phyloP scores from a whole-genome alignment of 2,329 filamentous ascomycete species.

The Beauveria australis region DNA sequence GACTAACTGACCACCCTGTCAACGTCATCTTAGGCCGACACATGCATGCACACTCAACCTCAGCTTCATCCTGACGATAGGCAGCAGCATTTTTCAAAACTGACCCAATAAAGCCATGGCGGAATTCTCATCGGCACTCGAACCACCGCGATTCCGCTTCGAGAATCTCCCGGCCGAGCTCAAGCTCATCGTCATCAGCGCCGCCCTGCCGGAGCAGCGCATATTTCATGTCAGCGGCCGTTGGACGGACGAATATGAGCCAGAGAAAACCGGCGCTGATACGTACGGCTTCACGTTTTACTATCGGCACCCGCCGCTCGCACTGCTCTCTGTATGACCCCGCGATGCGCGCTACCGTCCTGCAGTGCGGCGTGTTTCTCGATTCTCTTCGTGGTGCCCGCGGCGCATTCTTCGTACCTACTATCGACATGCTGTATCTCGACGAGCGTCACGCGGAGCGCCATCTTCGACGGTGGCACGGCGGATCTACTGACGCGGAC shows the following conservation, averaged over 20 bases:
- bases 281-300: background rate
- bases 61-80: too few relatives aligned
- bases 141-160: background rate
- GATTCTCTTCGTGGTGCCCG: background rate
- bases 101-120: background rate
- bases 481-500: too few relatives aligned
- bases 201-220: background rate
- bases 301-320: background rate
- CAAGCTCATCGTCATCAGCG: background rate
- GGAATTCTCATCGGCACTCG: background rate
- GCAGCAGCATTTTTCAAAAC: too few relatives aligned
- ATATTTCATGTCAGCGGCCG: background rate
- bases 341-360: background rate
- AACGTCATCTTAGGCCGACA: background rate
- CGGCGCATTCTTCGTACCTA: background rate
- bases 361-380: background rate
- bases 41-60: background rate
- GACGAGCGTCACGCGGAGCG: background rate
- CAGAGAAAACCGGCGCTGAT: too few relatives aligned
- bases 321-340: background rate
- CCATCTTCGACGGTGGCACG: too few relatives aligned
- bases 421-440: slow-evolving; percentile 1
- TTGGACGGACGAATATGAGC: too few relatives aligned
- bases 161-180: background rate
- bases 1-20: background rate